phyloP scores from a whole-genome alignment of 306 rosid species.

The Vicia faba region DNA sequence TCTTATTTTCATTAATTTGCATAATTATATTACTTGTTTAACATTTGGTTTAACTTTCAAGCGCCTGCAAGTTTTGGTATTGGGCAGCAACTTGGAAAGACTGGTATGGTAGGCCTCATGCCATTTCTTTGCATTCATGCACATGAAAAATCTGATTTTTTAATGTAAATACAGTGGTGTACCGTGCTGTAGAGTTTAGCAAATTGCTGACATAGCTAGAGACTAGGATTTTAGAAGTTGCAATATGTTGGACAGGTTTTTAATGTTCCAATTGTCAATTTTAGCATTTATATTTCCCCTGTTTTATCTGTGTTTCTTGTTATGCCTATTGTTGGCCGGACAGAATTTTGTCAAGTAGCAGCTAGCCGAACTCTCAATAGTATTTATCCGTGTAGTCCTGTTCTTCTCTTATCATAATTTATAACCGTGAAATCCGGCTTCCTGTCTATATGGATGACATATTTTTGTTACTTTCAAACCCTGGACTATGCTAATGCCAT shows the following conservation, averaged over 20 bases:
- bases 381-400: constrained; percentile 22
- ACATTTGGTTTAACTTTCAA: constrained; percentile 20
- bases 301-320: constrained; percentile 19
- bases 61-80: constrained; percentile 3
- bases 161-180: constrained; percentile 19
- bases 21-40: constrained; percentile 7
- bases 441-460: constrained; percentile 33
- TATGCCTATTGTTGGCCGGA: constrained; percentile 17
- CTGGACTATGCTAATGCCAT: constrained; percentile 4
- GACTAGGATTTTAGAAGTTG: constrained; percentile 18
- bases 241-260: constrained; percentile 24
- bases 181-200: constrained; percentile 1
- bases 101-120: constrained; percentile 14
- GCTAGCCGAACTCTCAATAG: constrained; percentile 19
- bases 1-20: constrained; percentile 23
- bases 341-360: constrained; percentile 13
- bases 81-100: constrained; percentile 26
- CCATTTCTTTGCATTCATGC: constrained; percentile 21
- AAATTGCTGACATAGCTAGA: constrained; percentile 23
- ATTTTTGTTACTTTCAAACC: constrained; percentile 27
- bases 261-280: constrained; percentile 18
- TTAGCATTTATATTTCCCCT: constrained; percentile 9
- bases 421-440: constrained; percentile 34
- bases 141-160: constrained; percentile 8
- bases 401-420: constrained; percentile 30